A percentile compares a stretch with the other conserved stretches of the same genome.
These are phyloP conservation scores for Botrytis squamosa DNA, from an alignment of 2,329 filamentous ascomycete genomes.

Conservation along the genomic window DNA sequence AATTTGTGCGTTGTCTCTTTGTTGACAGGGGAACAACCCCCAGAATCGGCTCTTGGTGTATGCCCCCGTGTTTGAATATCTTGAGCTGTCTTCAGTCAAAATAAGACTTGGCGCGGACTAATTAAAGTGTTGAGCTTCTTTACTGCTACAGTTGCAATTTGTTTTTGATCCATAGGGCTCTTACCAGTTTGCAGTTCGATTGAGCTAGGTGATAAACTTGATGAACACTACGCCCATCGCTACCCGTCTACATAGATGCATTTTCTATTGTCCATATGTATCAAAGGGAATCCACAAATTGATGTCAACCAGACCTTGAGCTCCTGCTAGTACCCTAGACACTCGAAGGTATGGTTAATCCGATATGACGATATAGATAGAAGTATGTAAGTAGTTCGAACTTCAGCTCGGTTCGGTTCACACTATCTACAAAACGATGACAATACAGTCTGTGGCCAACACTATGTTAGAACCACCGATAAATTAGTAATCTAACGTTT, in stretches of 20 bases:
- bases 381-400: neutral
- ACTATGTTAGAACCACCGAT: neutral
- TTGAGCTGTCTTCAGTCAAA: neutral
- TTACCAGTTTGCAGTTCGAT: neutral
- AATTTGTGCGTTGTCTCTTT: neutral
- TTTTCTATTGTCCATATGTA: neutral
- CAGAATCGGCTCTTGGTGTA: neutral
- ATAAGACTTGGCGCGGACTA: neutral
- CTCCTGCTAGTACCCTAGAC: neutral
- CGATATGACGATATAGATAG: too few species aligned
- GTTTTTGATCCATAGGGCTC: neutral
- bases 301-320: neutral
- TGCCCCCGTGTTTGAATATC: neutral
- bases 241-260: neutral
- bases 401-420: neutral
- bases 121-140: neutral
- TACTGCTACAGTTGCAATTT: neutral
- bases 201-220: neutral
- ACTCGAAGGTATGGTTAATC: neutral
- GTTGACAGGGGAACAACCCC: neutral
- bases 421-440: neutral
- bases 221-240: neutral
- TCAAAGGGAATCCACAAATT: neutral
- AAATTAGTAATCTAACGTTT: neutral
- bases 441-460: neutral